phyloP scores from a whole-genome alignment of 257 asterid genomes.

The Nicotiana tabacum region DNA sequence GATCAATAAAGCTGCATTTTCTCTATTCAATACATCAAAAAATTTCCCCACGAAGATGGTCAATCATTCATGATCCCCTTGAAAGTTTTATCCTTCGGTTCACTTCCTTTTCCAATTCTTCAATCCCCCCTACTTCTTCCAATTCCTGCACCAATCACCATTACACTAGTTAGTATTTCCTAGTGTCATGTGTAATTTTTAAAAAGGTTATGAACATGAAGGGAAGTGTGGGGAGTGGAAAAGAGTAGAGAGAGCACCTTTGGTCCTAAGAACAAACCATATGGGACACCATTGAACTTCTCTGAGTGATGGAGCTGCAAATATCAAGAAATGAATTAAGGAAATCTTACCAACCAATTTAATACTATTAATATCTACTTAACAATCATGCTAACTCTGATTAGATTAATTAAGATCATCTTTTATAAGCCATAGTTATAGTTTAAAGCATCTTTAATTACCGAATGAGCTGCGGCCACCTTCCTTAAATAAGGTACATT shows the following conservation, averaged over 20 bases:
- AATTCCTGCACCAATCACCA: constrained; percentile 51
- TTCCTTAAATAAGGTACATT: constrained; percentile 79
- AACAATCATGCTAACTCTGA: background rate
- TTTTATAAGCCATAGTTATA: too few relatives aligned
- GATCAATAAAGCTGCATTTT: background rate
- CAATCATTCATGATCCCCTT: constrained; percentile 30
- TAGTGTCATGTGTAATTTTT: too few relatives aligned
- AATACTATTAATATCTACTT: background rate
- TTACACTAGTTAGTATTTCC: background rate
- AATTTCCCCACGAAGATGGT: background rate
- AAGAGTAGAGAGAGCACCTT: constrained; percentile 31
- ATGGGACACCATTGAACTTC: constrained; percentile 90
- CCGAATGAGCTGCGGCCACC: constrained; percentile 98
- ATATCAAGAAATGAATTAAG: constrained; percentile 20
- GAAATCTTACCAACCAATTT: background rate
- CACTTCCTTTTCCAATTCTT: constrained; percentile 71
- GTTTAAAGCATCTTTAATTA: constrained; percentile 2
- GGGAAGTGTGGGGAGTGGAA: background rate
- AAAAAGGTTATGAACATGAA: background rate
- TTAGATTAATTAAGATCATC: too few relatives aligned
- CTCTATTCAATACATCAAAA: background rate
- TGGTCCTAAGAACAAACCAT: constrained; percentile 86
- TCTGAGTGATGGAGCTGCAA: constrained; percentile 94
- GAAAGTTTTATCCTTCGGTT: constrained; percentile 50
- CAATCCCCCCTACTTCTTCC: constrained; percentile 80